Base-by-base conservation (phyloP, 805 yeast species). In the Yamadazyma olivae region DNA sequence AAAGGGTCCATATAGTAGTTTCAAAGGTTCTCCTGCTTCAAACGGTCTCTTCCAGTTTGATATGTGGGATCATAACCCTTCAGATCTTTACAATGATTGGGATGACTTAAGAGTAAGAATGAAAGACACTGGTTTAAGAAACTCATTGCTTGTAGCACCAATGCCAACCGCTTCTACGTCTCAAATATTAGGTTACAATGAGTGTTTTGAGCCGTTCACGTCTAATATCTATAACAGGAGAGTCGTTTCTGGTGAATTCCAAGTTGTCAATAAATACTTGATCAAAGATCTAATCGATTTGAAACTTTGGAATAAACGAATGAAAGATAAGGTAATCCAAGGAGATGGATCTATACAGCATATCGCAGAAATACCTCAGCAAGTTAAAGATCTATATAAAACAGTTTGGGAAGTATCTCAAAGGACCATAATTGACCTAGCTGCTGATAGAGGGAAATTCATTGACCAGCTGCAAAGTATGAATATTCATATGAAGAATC, bases 131-230 rank as follows among this genome's bases (percentile, higher is more conserved):
- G 98, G 98, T 32, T 51, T 91, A 27, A 71, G 97, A 54, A 91
- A 91, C 67, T 91, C 97, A 4, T 64, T 91, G 38, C 59, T 90
- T 13, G 85, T 90, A 22, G 97, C 95, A 1, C 93, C 96, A 35
- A 91, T 91, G 98, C 98, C 98, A 29, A 91, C 98, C 13, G 98
- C 98, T 2, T 88, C 97, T 1, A 91, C 98, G 2, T 91, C 98
- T 3, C 97, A 89, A 67, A 90, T 91, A 34, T 70, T 91, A 35
- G 98, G 97, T 26, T 87, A 76, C 69, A 90, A 81, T 50, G 98
- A 91, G 66, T 90, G 97, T 63, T 91, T 91, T 59, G 99, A 91
- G 61, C 98, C 99, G 9, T 79, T 81, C 58, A 90, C 99, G 6
- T 88, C 96, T 15, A 91, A 91, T 64, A 79, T 91, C 52, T 91